A percentile compares a stretch with the other conserved stretches of the same genome.
These are phyloP conservation scores for Ceratocystiopsis sp. DNA, from an alignment of 2,329 filamentous ascomycete genomes.

Conservation along the genomic window DNA sequence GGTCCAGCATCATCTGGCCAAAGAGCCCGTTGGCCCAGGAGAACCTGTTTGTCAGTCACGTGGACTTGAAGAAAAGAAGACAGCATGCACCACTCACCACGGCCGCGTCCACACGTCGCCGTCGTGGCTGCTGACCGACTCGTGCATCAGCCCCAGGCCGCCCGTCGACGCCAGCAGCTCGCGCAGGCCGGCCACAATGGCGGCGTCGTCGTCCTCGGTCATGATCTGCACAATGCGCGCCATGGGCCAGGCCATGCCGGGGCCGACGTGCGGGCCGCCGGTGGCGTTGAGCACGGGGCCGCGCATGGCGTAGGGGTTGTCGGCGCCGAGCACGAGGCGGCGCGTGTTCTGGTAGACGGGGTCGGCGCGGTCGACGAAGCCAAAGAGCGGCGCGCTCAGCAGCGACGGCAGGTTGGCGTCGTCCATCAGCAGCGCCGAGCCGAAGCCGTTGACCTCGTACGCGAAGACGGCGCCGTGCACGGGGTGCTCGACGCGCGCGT, in stretches of 20 bases:
- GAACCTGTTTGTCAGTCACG: slow-evolving; percentile 39
- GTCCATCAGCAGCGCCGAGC: slow-evolving; percentile 43
- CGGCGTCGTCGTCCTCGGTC: slow-evolving; percentile 42
- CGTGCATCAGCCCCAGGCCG: slow-evolving; percentile 47
- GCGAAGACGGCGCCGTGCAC: slow-evolving; percentile 28
- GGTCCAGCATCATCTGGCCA: slow-evolving; percentile 62
- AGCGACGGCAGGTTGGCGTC: slow-evolving; percentile 50
- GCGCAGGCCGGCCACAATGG: slow-evolving; percentile 37
- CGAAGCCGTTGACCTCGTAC: slow-evolving; percentile 57
- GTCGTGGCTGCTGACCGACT: slow-evolving; percentile 46
- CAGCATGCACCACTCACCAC: slow-evolving; percentile 9
- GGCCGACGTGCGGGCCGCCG: slow-evolving; percentile 15
- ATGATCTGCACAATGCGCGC: slow-evolving; percentile 49
- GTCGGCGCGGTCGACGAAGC: slow-evolving; percentile 39
- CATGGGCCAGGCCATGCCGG: slow-evolving; percentile 58
- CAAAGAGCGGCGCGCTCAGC: slow-evolving; percentile 43
- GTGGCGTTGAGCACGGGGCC: slow-evolving; percentile 28
- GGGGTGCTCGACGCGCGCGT: slow-evolving; percentile 6
- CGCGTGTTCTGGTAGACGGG: slow-evolving; percentile 49
- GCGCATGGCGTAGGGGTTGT: slow-evolving; percentile 53
- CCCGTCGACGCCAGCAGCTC: slow-evolving; percentile 41
- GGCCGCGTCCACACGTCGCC: slow-evolving; percentile 40
- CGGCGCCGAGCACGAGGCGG: slow-evolving; percentile 19
- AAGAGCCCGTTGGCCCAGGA: slow-evolving; percentile 85
- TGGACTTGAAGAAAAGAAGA: no score